Conservation (phyloP, 345 rosid genomes). For the Populus nigra region DNA sequence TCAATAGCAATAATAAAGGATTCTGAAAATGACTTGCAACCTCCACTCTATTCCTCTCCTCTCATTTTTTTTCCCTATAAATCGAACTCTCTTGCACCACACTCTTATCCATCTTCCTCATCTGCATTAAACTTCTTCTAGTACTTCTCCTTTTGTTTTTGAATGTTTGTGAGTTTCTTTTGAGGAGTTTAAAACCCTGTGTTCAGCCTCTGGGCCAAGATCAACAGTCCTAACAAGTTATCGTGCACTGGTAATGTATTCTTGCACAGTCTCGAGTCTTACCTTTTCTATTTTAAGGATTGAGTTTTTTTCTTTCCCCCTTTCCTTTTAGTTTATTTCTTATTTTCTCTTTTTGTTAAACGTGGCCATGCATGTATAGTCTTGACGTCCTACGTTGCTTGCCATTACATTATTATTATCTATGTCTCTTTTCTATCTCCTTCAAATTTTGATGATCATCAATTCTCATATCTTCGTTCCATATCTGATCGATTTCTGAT, state of each 20-base stretch:
- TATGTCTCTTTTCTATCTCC: not conserved
- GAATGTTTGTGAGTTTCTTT: conserved; percentile 5
- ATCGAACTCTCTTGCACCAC: conserved; percentile 13
- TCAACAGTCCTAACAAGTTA: no score
- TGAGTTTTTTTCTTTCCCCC: no score
- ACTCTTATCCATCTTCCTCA: conserved; percentile 19
- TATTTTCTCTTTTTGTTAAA: not conserved
- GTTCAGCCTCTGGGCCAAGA: no score
- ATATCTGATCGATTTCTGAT: not conserved
- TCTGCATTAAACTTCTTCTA: not conserved
- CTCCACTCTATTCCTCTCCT: not conserved
- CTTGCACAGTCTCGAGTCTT: no score
- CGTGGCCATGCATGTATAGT: not conserved
- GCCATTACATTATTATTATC: not conserved
- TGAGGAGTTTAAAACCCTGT: not conserved
- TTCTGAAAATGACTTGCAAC: conserved; percentile 21
- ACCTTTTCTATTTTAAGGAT: no score
- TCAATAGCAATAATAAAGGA: not conserved
- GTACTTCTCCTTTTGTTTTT: conserved; percentile 6
- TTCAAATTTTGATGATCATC: not conserved
- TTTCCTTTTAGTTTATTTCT: not conserved
- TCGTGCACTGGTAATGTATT: no score
- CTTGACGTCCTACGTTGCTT: not conserved
- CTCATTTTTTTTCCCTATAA: conserved; percentile 19
- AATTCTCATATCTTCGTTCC: not conserved